These are phyloP conservation scores for Vicia sativa DNA, from an alignment of 306 rosid genomes.

Conservation along the genomic window DNA sequence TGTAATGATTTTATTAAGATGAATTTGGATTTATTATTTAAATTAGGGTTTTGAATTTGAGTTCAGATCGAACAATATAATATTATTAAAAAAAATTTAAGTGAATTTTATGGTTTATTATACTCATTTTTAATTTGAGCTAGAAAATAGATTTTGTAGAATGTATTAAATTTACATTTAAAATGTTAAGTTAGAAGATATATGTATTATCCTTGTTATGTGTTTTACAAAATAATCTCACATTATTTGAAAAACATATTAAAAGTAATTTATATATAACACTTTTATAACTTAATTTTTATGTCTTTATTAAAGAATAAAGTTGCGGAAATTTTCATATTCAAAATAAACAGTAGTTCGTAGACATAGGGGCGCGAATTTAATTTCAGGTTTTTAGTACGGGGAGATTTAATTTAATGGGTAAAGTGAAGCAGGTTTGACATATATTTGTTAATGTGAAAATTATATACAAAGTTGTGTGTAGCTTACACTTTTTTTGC, in stretches of 20 bases:
- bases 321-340: too few species aligned
- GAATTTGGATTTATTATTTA: neutral
- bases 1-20: neutral
- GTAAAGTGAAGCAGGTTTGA: slow-evolving; percentile 39
- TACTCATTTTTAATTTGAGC: neutral
- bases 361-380: too few species aligned
- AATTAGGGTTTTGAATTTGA: neutral
- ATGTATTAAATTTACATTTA: too few species aligned
- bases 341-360: too few species aligned
- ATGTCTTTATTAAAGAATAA: too few species aligned
- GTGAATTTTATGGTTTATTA: neutral
- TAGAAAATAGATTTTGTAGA: neutral
- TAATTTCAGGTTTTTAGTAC: too few species aligned
- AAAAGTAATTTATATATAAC: too few species aligned
- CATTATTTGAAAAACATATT: too few species aligned
- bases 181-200: neutral
- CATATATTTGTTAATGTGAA: slow-evolving; percentile 36
- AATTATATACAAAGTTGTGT: slow-evolving; percentile 38
- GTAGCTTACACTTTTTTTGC: slow-evolving; percentile 48
- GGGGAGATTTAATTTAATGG: slow-evolving; percentile 31
- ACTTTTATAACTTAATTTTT: too few species aligned
- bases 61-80: neutral
- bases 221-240: too few species aligned
- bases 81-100: neutral
- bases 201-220: neutral